Conservation (phyloP, 1,284 basidiomycete genomes). For the Irpex sp. region DNA sequence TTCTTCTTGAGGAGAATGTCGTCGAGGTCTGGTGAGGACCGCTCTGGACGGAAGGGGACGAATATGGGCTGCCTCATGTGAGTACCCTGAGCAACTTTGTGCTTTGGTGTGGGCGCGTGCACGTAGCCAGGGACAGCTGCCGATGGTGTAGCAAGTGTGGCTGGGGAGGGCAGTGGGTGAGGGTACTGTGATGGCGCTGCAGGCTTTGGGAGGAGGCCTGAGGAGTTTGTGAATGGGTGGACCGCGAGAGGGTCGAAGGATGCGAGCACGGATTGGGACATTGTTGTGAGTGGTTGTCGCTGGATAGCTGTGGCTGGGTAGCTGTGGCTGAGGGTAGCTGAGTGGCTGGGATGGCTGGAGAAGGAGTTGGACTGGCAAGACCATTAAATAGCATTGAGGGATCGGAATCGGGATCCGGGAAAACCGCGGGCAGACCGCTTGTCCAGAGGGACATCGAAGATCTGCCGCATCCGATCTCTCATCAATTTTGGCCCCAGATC, state of each 20-base stretch:
- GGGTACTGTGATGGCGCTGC: constrained; percentile 46
- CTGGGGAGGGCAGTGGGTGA: constrained; percentile 33
- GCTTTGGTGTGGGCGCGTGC: constrained; percentile 25
- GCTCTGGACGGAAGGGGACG: constrained; percentile 51
- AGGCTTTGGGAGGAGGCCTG: constrained; percentile 42
- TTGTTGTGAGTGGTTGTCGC: constrained; percentile 11
- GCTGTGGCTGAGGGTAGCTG: background rate
- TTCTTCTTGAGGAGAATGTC: constrained; percentile 51
- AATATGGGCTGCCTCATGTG: constrained; percentile 38
- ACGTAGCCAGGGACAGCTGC: constrained; percentile 17
- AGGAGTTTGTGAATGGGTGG: constrained; percentile 61
- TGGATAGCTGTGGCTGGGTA: background rate
- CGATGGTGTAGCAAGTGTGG: constrained; percentile 16
- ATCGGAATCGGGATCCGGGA: constrained; percentile 11
- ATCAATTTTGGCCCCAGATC: background rate
- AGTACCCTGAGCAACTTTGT: constrained; percentile 10
- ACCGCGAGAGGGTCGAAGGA: constrained; percentile 57
- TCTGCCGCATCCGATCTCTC: background rate
- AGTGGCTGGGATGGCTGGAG: background rate
- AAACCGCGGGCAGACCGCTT: constrained; percentile 2
- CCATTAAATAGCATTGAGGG: background rate
- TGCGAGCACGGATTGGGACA: constrained; percentile 33
- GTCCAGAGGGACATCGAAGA: background rate
- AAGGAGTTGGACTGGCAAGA: background rate
- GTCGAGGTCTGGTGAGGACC: constrained; percentile 52